phyloP scores from a whole-genome alignment of 164 flowering plant genomes.

The Stephania japonica region DNA sequence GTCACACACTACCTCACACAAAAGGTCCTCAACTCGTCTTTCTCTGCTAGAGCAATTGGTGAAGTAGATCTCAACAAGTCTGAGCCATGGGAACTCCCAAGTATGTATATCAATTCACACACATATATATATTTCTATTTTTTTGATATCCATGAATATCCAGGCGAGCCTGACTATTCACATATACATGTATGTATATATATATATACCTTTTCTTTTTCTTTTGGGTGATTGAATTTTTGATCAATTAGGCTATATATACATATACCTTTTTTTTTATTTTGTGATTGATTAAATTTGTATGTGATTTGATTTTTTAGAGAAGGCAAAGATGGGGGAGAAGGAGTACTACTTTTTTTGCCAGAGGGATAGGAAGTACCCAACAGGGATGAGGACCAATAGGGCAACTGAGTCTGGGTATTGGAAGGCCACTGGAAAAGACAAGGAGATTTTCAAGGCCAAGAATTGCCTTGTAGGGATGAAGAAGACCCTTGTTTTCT shows the following conservation, averaged over 20 bases:
- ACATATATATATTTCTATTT: too few species aligned
- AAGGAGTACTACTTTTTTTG: constrained; percentile 31
- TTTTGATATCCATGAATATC: too few species aligned
- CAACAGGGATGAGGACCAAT: constrained; percentile 31
- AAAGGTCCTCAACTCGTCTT: constrained; percentile 15
- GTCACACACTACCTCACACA: constrained; percentile 17
- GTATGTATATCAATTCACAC: constrained; percentile 13
- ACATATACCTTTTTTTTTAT: too few species aligned
- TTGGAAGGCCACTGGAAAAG: constrained; percentile 32
- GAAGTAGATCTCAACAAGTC: constrained; percentile 27
- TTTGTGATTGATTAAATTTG: neutral
- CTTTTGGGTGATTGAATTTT: too few species aligned
- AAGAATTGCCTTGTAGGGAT: constrained; percentile 24
- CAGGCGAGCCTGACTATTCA: too few species aligned
- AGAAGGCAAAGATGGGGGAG: constrained; percentile 25
- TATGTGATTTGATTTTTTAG: constrained; percentile 12
- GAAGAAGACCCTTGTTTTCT: constrained; percentile 34
- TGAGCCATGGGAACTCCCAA: constrained; percentile 31
- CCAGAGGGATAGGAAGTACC: constrained; percentile 27
- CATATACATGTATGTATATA: too few species aligned
- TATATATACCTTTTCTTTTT: too few species aligned
- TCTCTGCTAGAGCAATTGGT: constrained; percentile 20
- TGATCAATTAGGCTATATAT: too few species aligned
- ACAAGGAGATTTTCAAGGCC: constrained; percentile 25
- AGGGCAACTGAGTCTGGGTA: constrained; percentile 30